Conservation (phyloP, 2,329 filamentous ascomycete genomes). For the Botrytis byssoidea region DNA sequence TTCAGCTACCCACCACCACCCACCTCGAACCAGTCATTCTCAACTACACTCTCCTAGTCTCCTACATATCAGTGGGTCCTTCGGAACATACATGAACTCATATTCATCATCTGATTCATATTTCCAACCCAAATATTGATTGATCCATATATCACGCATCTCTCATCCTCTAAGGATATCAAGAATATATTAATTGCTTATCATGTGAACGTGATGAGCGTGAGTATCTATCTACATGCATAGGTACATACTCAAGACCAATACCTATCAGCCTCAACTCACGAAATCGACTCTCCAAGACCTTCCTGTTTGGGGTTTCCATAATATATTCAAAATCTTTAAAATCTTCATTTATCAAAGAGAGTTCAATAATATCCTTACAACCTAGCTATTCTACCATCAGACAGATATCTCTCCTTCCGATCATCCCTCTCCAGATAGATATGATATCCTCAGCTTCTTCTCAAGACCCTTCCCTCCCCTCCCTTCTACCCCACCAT, state of each 20-base stretch:
- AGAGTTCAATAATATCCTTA: no score
- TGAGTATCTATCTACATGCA: neutral
- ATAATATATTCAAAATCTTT: neutral
- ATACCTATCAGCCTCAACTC: neutral
- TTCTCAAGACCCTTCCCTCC: neutral
- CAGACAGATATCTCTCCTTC: neutral
- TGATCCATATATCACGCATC: neutral
- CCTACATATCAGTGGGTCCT: neutral
- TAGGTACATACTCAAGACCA: neutral
- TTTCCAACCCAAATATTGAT: neutral
- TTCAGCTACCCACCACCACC: neutral
- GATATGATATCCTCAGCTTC: neutral
- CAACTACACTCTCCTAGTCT: neutral
- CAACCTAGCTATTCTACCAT: neutral
- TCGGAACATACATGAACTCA: neutral
- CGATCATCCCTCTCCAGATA: neutral
- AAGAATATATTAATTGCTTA: neutral
- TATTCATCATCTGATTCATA: neutral
- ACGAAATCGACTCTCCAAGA: neutral
- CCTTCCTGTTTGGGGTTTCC: neutral
- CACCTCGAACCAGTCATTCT: neutral
- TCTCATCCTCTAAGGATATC: neutral
- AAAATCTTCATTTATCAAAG: no score
- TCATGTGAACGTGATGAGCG: neutral
- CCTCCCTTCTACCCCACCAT: neutral